A percentile compares a stretch with the other conserved stretches of the same genome.
phyloP scores from a whole-genome alignment of 352 stramenopile species.

The Pythium brachiatum region DNA sequence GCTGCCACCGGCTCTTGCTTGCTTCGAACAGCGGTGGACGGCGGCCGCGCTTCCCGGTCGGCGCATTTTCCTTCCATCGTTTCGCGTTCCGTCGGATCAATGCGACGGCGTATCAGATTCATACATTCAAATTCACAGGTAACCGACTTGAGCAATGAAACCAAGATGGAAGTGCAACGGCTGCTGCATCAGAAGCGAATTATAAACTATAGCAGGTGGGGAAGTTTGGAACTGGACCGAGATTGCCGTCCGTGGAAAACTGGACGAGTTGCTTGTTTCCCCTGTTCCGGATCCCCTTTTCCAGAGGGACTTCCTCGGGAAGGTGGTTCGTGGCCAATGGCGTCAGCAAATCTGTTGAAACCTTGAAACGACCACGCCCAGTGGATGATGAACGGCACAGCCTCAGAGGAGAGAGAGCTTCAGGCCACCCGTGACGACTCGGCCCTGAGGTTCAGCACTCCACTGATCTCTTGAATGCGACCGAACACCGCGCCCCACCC shows the following conservation, averaged over 20 bases:
- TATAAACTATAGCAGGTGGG: background rate
- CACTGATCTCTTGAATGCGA: background rate
- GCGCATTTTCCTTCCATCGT: constrained; percentile 19
- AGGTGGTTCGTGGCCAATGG: background rate
- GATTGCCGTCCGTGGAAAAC: background rate
- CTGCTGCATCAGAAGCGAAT: background rate
- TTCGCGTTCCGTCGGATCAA: background rate
- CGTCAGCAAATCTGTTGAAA: background rate
- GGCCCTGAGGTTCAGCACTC: background rate
- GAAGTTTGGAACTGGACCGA: background rate
- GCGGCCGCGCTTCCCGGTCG: background rate
- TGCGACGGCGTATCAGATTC: background rate
- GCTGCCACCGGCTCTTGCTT: constrained; percentile 2
- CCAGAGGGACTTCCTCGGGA: background rate
- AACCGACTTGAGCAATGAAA: background rate
- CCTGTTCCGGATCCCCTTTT: no score
- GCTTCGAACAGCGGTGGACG: background rate
- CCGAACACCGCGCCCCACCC: no score
- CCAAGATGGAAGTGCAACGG: background rate
- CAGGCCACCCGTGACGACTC: no score
- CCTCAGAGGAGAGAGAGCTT: no score
- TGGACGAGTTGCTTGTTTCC: background rate
- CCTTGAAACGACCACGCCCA: background rate
- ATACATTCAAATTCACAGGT: background rate
- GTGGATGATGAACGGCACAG: no score